A percentile compares a stretch with the other conserved stretches of the same genome.
These are phyloP conservation scores for Salvia miltiorrhiza DNA, from an alignment of 257 asterid genomes.

Conservation along the genomic window DNA sequence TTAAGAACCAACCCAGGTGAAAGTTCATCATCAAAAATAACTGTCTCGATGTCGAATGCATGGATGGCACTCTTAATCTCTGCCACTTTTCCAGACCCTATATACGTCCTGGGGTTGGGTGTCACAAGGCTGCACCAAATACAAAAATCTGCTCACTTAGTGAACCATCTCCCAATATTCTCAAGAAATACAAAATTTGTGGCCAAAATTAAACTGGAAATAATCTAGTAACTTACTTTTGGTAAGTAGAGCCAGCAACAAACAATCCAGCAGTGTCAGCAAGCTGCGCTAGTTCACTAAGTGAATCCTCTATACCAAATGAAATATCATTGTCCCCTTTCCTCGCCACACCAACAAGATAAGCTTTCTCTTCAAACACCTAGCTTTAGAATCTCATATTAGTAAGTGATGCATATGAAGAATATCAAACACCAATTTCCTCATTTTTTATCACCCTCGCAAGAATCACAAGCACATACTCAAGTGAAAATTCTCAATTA, in stretches of 20 bases:
- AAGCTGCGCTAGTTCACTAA: conserved; percentile 79
- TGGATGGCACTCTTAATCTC: conserved; percentile 87
- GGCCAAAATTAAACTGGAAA: conserved; percentile 9
- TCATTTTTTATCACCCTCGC: not conserved
- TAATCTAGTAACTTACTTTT: conserved; percentile 56
- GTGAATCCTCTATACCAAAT: conserved; percentile 83
- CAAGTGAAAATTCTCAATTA: not conserved
- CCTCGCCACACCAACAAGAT: conserved; percentile 76
- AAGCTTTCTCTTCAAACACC: conserved; percentile 95
- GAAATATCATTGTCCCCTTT: conserved; percentile 58
- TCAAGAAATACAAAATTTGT: not conserved
- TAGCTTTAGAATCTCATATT: conserved; percentile 21
- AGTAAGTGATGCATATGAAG: conserved; percentile 7
- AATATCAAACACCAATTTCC: not conserved
- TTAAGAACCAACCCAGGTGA: conserved; percentile 78
- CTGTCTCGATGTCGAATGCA: conserved; percentile 85
- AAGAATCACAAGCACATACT: not conserved
- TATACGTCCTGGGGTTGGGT: conserved; percentile 87
- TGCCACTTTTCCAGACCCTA: conserved; percentile 95
- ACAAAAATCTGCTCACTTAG: conserved; percentile 19
- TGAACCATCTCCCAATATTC: conserved; percentile 1
- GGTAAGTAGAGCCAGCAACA: conserved; percentile 89
- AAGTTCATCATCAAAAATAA: conserved; percentile 93
- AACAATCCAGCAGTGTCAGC: conserved; percentile 96
- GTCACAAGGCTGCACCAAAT: conserved; percentile 58